These are phyloP conservation scores for Cucurbitaria berberidis DNA, from an alignment of 2,329 filamentous ascomycete species.

Conservation along the genomic window DNA sequence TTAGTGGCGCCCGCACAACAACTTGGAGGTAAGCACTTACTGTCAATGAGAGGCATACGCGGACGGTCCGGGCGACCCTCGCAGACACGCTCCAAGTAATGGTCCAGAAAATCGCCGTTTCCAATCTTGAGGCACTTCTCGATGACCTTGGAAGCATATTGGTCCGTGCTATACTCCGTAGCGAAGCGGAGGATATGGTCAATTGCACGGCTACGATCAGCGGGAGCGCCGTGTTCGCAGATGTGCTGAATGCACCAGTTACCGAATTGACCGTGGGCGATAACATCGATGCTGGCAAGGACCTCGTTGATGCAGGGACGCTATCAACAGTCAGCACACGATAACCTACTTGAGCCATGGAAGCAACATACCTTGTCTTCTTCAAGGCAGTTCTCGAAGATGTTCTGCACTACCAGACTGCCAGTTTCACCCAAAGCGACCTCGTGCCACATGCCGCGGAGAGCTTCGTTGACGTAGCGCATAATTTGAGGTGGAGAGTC, in stretches of 20 bases:
- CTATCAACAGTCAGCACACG: slow-evolving; percentile 54
- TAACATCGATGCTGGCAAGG: slow-evolving; percentile 90
- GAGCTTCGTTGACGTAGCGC: slow-evolving; percentile 95
- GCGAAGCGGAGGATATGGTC: slow-evolving; percentile 95
- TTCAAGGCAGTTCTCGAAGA: slow-evolving; percentile 98
- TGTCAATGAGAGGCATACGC: slow-evolving; percentile 96
- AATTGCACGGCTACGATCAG: slow-evolving; percentile 89
- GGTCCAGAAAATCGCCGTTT: slow-evolving; percentile 84
- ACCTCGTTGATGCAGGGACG: slow-evolving; percentile 98
- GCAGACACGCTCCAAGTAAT: slow-evolving; percentile 92
- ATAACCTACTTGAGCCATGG: background rate
- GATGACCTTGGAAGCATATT: slow-evolving; percentile 98
- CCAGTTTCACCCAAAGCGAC: slow-evolving; percentile 96
- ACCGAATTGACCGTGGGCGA: slow-evolving; percentile 96
- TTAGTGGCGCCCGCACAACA: slow-evolving; percentile 18
- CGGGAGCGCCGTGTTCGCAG: slow-evolving; percentile 91
- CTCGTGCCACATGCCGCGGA: slow-evolving; percentile 98
- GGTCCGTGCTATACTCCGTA: slow-evolving; percentile 97
- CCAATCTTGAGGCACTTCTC: slow-evolving; percentile 99
- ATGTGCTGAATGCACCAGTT: slow-evolving; percentile 99
- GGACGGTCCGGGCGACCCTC: slow-evolving; percentile 89
- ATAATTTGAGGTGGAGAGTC: slow-evolving; percentile 96
- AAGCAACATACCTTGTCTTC: slow-evolving; percentile 81
- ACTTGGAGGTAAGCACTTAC: slow-evolving; percentile 50
- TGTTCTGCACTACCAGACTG: slow-evolving; percentile 97